Evolutionary conservation across 108 stramenopile genomes (phyloP), one percentile per base, ranked within the genome.

Genomic region (Cyclostephanos tholiformis): DNA sequence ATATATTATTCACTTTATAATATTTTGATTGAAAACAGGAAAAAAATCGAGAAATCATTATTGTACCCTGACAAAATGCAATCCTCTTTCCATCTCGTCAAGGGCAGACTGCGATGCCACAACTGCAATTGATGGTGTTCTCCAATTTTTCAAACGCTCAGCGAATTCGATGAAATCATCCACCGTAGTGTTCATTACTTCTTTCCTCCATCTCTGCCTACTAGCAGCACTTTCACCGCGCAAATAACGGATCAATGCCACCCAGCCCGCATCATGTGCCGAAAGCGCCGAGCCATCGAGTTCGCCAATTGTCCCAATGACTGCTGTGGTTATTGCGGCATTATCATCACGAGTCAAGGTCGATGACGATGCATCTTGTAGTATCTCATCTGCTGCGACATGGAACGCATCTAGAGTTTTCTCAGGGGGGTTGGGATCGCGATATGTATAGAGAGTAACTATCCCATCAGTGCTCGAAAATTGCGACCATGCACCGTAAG

Each of bases 271-370:
- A 38, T 69, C 48, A 63, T 89, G 77, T 6, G 95, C 82, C 49
- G 86, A 74, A 29, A 84, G 73, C 29, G 94, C 92, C 5, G 83
- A 80, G 6, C 88, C 86, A 71, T 98, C 97, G 44, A 97, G 69
- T 12, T 83, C 82, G 16, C 93, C 96, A 70, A 98, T 89, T 6
- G 92, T 75, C 17, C 95, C 96, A 50, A 95, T 84, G 22, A 93
- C 80, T 23, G 84, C 84, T 14, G 81, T 77, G 6, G 77, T 68
- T 48, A 87, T 83, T 43, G 88, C 88, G 44, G 79, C 85, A 55
- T 82, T 65, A 22, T 85, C 75, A 65, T 89, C 84, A 13, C 64
- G 52, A 11, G 84, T 84, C 61, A 88, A 69, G 3, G 49, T 48
- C n/a, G 65, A 65, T 6, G 74, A 58, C 25, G 68, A 62, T 11